phyloP scores from a whole-genome alignment of 2,329 filamentous ascomycete genomes.

The Lachnellula suecica region DNA sequence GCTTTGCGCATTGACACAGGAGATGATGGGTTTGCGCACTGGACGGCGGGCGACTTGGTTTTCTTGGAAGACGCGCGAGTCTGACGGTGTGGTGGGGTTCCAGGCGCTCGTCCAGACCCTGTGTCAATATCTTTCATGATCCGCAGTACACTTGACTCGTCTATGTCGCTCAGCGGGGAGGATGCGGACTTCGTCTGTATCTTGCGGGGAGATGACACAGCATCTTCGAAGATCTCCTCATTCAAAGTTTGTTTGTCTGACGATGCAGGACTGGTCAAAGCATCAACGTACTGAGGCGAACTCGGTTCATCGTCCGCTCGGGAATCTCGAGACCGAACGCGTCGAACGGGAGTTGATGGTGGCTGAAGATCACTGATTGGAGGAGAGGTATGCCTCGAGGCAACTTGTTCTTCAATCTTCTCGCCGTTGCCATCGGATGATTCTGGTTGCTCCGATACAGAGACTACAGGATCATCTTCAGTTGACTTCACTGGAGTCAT shows the following conservation, averaged over 20 bases:
- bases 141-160: slow-evolving; percentile 30
- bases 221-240: slow-evolving; percentile 28
- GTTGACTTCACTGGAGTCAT: too few species aligned
- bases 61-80: slow-evolving; percentile 1
- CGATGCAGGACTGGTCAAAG: slow-evolving; percentile 42
- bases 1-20: slow-evolving; percentile 7
- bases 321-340: neutral
- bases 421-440: neutral
- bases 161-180: slow-evolving; percentile 21
- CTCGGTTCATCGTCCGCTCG: slow-evolving; percentile 3
- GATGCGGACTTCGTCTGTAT: slow-evolving; percentile 12
- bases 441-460: neutral
- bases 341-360: slow-evolving; percentile 10
- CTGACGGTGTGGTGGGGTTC: neutral
- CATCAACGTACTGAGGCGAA: slow-evolving; percentile 43
- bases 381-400: neutral
- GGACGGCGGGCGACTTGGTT: neutral
- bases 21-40: neutral
- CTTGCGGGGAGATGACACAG: slow-evolving; percentile 22
- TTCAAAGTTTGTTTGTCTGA: slow-evolving; percentile 21
- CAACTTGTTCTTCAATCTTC: neutral
- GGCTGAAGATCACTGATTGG: neutral
- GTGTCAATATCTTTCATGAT: slow-evolving; percentile 25
- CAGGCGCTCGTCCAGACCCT: slow-evolving; percentile 1
- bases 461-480: too few species aligned